Percentiles rank a stretch among this genome's conserved stretches.
Evolutionary conservation across 257 asterid species (phyloP).

Genomic region (Plectranthus barbatus): DNA sequence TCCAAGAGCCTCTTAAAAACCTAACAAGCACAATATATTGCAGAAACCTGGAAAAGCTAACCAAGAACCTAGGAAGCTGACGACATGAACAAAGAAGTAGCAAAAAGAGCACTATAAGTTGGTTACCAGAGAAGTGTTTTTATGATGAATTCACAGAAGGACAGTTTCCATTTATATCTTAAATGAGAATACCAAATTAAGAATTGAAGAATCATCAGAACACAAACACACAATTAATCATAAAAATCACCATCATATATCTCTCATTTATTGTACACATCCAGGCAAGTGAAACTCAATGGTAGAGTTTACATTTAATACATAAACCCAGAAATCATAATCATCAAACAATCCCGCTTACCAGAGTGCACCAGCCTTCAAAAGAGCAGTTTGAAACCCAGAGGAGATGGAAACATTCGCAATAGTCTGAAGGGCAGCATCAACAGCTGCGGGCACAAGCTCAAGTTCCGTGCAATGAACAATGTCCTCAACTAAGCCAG

Average conservation of each 20-base stretch:
- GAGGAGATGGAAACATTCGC: conserved; percentile 75
- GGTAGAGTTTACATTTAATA: conserved; percentile 3
- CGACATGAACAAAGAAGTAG: background rate
- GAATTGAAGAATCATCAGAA: conserved; percentile 4
- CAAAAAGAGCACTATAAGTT: background rate
- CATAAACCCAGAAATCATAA: no score
- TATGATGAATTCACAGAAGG: background rate
- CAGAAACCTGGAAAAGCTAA: no score
- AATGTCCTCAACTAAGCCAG: conserved; percentile 87
- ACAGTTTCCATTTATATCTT: conserved; percentile 1
- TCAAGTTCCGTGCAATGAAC: conserved; percentile 91
- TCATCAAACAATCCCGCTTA: conserved; percentile 23
- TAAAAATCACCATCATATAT: background rate
- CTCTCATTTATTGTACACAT: background rate
- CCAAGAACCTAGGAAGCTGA: background rate
- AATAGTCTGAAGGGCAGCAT: conserved; percentile 85
- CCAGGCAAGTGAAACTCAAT: background rate
- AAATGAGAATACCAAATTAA: conserved; percentile 5
- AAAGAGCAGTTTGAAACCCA: conserved; percentile 69
- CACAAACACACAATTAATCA: background rate
- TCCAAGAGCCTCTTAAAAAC: background rate
- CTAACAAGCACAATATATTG: background rate
- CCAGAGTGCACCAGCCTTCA: conserved; percentile 92
- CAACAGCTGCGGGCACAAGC: conserved; percentile 79
- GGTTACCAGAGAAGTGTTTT: background rate